These are phyloP conservation scores for Intubia oerlemansii DNA, from an alignment of 2,329 filamentous ascomycete species.

Conservation along the genomic window DNA sequence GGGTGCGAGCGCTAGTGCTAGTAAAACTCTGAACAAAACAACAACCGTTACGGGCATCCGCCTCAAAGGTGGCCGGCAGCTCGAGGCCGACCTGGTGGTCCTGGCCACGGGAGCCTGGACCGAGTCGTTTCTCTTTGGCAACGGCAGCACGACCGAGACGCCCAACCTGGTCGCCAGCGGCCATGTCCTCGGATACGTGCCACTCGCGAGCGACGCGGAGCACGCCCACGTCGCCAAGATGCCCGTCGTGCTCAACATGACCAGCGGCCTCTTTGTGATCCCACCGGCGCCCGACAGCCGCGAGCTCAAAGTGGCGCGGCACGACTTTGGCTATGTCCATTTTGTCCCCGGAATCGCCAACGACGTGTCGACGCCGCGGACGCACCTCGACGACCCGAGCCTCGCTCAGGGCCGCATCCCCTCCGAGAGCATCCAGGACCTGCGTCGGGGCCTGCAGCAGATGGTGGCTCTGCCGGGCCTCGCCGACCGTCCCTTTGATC, in stretches of 20 bases:
- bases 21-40: slow-evolving; percentile 9
- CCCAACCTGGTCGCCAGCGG: slow-evolving; percentile 63
- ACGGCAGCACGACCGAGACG: too few relatives aligned
- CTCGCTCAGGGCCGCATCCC: slow-evolving; percentile 34
- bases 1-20: slow-evolving; percentile 6
- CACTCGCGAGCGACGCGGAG: slow-evolving; percentile 43
- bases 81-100: slow-evolving; percentile 43
- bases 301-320: slow-evolving; percentile 48
- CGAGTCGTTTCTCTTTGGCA: slow-evolving; percentile 25
- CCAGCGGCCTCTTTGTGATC: slow-evolving; percentile 52
- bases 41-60: slow-evolving; percentile 37
- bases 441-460: slow-evolving; percentile 37
- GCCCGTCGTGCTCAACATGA: slow-evolving; percentile 55
- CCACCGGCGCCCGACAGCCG: slow-evolving; percentile 30
- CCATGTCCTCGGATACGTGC: slow-evolving; percentile 59
- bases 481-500: slow-evolving; percentile 34
- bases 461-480: slow-evolving; percentile 36
- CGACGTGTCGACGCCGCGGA: slow-evolving; percentile 18
- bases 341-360: too few relatives aligned
- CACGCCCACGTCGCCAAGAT: slow-evolving; percentile 39
- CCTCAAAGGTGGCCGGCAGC: slow-evolving; percentile 15
- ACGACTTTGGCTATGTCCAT: slow-evolving; percentile 52
- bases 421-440: slow-evolving; percentile 35
- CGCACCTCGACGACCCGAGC: slow-evolving; percentile 25
- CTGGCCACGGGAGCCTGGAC: slow-evolving; percentile 83